Evolutionary conservation across 2,329 filamentous ascomycete species (phyloP).

Genomic region (Reticulascus tulasneorum): DNA sequence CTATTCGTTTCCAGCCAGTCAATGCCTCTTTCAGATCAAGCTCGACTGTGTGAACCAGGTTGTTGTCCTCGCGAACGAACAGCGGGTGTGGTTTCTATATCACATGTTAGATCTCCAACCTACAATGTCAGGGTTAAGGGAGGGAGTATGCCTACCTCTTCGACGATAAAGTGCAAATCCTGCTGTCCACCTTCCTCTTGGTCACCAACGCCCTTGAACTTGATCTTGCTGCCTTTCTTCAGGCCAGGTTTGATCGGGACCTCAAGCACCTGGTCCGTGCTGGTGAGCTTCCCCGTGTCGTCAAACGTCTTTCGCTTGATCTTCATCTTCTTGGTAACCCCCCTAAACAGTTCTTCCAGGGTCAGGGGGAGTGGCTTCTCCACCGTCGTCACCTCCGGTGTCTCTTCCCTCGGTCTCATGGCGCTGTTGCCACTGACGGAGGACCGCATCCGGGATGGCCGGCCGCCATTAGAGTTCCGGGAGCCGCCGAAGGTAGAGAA

Average conservation of each 20-base stretch:
- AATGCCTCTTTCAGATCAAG: constrained; percentile 89
- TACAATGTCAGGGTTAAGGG: background rate
- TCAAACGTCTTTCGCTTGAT: constrained; percentile 97
- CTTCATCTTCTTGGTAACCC: constrained; percentile 93
- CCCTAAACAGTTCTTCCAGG: constrained; percentile 84
- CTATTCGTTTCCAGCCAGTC: constrained; percentile 88
- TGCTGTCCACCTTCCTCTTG: constrained; percentile 95
- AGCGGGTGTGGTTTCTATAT: constrained; percentile 78
- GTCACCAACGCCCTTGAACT: constrained; percentile 96
- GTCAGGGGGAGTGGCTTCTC: constrained; percentile 78
- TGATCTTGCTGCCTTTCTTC: constrained; percentile 97
- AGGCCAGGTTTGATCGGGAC: constrained; percentile 94
- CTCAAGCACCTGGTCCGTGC: constrained; percentile 85
- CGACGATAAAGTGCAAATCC: constrained; percentile 90
- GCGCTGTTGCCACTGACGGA: constrained; percentile 25
- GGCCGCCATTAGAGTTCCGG: constrained; percentile 34
- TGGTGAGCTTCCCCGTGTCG: constrained; percentile 74
- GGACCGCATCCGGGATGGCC: constrained; percentile 37
- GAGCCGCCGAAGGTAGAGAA: constrained; percentile 48
- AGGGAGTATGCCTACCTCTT: constrained; percentile 66
- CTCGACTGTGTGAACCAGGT: constrained; percentile 74
- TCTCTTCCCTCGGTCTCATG: constrained; percentile 40
- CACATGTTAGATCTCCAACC: constrained; percentile 35
- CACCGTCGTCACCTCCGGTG: constrained; percentile 85
- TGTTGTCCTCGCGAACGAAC: constrained; percentile 83